Percentiles rank a stretch among this genome's conserved stretches.
These are phyloP conservation scores for Mucor piriformis DNA, from an alignment of 371 early-diverging fungal genomes.

Conservation along the genomic window DNA sequence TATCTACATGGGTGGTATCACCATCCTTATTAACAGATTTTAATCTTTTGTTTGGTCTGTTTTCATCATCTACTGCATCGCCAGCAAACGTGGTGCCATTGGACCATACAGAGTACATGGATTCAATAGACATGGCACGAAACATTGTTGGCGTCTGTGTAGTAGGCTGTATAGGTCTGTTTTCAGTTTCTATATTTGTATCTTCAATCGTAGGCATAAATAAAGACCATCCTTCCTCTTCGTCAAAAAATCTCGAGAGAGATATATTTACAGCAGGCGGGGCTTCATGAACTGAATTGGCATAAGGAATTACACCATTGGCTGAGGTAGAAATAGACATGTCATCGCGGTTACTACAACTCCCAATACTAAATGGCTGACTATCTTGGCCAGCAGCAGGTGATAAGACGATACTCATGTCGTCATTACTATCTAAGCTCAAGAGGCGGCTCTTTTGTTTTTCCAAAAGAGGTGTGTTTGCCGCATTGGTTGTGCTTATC, in stretches of 20 bases:
- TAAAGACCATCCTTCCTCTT: slow-evolving; percentile 11
- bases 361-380: background rate
- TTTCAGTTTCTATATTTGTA: background rate
- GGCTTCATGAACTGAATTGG: background rate
- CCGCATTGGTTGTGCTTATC: too few relatives aligned
- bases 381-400: background rate
- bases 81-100: background rate
- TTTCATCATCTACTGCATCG: background rate
- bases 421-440: background rate
- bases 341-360: background rate
- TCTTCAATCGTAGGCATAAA: background rate
- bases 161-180: background rate
- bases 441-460: background rate
- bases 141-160: background rate
- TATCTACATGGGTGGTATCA: too few relatives aligned
- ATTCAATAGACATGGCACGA: slow-evolving; percentile 20
- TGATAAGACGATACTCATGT: background rate
- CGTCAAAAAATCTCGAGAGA: slow-evolving; percentile 1
- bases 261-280: background rate
- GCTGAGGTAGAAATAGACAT: background rate
- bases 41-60: background rate
- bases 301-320: background rate
- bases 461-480: too few relatives aligned
- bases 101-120: slow-evolving; percentile 24
- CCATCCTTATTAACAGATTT: background rate